A percentile compares a stretch with the other conserved stretches of the same genome.
Conservation (phyloP, 176 grass and related monocot species). For the Lolium perenne region DNA sequence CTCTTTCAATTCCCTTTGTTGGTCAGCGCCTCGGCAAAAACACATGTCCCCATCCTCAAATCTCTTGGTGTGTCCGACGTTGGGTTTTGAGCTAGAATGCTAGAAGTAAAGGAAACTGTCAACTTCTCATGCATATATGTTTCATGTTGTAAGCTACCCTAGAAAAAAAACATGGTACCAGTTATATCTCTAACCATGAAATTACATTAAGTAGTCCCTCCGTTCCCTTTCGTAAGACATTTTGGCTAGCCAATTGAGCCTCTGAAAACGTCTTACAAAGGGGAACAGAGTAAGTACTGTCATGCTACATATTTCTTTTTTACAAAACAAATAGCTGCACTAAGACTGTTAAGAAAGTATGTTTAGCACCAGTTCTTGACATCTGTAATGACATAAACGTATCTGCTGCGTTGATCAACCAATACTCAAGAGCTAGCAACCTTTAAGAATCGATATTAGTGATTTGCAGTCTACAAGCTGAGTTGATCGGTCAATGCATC, state of each 20-base stretch:
- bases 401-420: background rate
- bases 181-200: background rate
- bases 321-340: background rate
- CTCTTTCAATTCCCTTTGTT: background rate
- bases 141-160: background rate
- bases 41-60: background rate
- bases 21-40: background rate
- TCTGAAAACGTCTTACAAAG: too few relatives aligned
- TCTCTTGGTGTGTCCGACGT: background rate
- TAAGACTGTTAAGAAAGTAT: background rate
- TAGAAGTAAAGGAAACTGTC: background rate
- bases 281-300: background rate
- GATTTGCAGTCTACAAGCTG: background rate
- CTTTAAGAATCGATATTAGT: background rate
- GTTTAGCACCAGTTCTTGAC: background rate
- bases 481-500: background rate
- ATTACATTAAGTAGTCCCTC: background rate
- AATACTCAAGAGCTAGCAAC: background rate
- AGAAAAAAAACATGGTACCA: background rate
- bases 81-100: background rate
- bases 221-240: too few relatives aligned
- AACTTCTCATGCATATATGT: background rate
- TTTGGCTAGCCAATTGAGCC: too few relatives aligned
- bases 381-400: too few relatives aligned
- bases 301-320: background rate